Conservation (phyloP, 208 protist genomes). For the Sergeia podlipaevii region DNA sequence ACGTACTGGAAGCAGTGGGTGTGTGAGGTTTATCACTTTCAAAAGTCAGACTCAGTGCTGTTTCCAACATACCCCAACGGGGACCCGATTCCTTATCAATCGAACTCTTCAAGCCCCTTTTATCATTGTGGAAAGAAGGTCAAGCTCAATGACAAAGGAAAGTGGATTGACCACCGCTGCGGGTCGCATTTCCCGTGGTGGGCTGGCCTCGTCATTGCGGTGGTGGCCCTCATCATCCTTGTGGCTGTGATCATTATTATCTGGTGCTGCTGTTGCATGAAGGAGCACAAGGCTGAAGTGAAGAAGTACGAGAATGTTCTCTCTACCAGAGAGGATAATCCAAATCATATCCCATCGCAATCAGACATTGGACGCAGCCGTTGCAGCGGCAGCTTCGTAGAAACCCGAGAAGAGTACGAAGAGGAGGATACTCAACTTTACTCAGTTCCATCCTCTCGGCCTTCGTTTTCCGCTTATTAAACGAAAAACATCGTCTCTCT, state of each 20-base stretch:
- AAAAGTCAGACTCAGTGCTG: conserved; percentile 27
- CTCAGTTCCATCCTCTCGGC: too few relatives aligned
- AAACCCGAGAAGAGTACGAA: not conserved
- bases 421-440: too few relatives aligned
- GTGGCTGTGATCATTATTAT: conserved; percentile 36
- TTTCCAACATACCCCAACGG: conserved; percentile 54
- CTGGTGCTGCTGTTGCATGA: conserved; percentile 34
- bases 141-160: conserved; percentile 22
- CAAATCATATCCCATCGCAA: conserved; percentile 43
- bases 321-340: conserved; percentile 32
- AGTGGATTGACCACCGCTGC: conserved; percentile 41
- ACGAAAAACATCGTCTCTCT: too few relatives aligned
- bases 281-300: conserved; percentile 21
- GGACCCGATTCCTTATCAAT: conserved; percentile 20
- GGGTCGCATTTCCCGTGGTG: conserved; percentile 48
- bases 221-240: conserved; percentile 24
- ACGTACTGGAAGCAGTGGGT: conserved; percentile 48
- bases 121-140: conserved; percentile 34
- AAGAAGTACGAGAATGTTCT: conserved; percentile 16
- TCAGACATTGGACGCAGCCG: conserved; percentile 45
- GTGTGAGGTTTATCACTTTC: conserved; percentile 59
- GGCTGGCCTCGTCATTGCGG: conserved; percentile 39
- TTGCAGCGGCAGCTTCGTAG: too few relatives aligned
- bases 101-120: conserved; percentile 2
- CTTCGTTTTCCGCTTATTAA: too few relatives aligned